Percentiles rank a stretch among this genome's conserved stretches.
phyloP scores from a whole-genome alignment of 768 basidiomycete genomes.

The Tylopilus felleus region DNA sequence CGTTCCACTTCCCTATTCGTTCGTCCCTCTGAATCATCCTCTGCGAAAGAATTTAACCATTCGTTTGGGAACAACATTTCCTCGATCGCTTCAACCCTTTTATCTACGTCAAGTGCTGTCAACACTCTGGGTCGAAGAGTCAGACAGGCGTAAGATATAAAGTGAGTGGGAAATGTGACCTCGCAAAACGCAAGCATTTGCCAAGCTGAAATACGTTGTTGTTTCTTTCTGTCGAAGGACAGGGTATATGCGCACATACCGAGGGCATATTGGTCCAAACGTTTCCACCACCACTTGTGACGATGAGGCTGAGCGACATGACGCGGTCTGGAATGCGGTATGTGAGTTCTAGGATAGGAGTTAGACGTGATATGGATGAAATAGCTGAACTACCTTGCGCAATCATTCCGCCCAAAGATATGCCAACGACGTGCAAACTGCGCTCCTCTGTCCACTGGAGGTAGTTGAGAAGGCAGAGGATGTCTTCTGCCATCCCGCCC shows the following conservation, averaged over 20 bases:
- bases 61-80: slow-evolving; percentile 55
- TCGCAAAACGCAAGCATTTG: slow-evolving; percentile 36
- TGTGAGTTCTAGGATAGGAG: slow-evolving; percentile 53
- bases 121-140: slow-evolving; percentile 31
- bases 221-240: not conserved
- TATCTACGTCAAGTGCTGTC: slow-evolving; percentile 37
- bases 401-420: slow-evolving; percentile 83
- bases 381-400: slow-evolving; percentile 52
- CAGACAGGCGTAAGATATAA: not conserved
- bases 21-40: slow-evolving; percentile 51
- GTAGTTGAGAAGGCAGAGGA: slow-evolving; percentile 60
- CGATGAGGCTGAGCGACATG: slow-evolving; percentile 59
- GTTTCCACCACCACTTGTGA: slow-evolving; percentile 65
- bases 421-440: slow-evolving; percentile 66
- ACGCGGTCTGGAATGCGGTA: slow-evolving; percentile 64
- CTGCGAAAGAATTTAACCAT: slow-evolving; percentile 60
- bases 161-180: slow-evolving; percentile 18
- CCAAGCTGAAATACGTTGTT: slow-evolving; percentile 33
- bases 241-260: slow-evolving; percentile 35
- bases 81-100: slow-evolving; percentile 49
- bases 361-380: not conserved
- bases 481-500: slow-evolving; percentile 74
- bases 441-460: slow-evolving; percentile 66
- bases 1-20: slow-evolving; percentile 63
- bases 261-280: slow-evolving; percentile 61